A percentile compares a stretch with the other conserved stretches of the same genome.
These are phyloP conservation scores for Hippophae tibetana DNA, from an alignment of 306 rosid genomes.

Conservation along the genomic window DNA sequence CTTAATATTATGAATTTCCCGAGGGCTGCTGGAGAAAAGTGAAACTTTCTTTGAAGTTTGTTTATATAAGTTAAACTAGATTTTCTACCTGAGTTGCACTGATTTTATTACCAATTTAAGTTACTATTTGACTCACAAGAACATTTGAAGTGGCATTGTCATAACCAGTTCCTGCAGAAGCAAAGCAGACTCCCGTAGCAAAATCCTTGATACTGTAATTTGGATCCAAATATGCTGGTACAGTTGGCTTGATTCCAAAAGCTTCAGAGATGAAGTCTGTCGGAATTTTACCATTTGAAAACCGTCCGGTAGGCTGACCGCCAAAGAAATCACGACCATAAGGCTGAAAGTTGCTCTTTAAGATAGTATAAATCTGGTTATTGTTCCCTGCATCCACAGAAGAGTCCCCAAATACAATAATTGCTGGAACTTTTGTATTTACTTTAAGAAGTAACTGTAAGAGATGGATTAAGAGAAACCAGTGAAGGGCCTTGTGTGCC, in stretches of 20 bases:
- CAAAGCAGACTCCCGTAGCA: slow-evolving; percentile 54
- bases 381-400: slow-evolving; percentile 63
- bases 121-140: slow-evolving; percentile 30
- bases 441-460: slow-evolving; percentile 10
- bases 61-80: background rate
- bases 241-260: slow-evolving; percentile 29
- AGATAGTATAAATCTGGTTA: slow-evolving; percentile 34
- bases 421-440: slow-evolving; percentile 29
- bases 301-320: slow-evolving; percentile 40
- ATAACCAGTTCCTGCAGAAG: slow-evolving; percentile 63
- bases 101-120: background rate
- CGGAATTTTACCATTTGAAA: slow-evolving; percentile 42
- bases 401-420: slow-evolving; percentile 55
- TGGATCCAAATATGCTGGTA: slow-evolving; percentile 60
- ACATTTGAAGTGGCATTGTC: slow-evolving; percentile 47
- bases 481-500: slow-evolving; percentile 1
- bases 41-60: no score
- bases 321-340: slow-evolving; percentile 45
- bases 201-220: slow-evolving; percentile 27
- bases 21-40: background rate
- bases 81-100: background rate
- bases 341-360: slow-evolving; percentile 43
- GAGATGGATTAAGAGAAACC: slow-evolving; percentile 15
- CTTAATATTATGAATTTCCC: background rate
- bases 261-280: slow-evolving; percentile 52